Conservation (phyloP, 352 stramenopile genomes). For the Globisporangium viniferum region DNA sequence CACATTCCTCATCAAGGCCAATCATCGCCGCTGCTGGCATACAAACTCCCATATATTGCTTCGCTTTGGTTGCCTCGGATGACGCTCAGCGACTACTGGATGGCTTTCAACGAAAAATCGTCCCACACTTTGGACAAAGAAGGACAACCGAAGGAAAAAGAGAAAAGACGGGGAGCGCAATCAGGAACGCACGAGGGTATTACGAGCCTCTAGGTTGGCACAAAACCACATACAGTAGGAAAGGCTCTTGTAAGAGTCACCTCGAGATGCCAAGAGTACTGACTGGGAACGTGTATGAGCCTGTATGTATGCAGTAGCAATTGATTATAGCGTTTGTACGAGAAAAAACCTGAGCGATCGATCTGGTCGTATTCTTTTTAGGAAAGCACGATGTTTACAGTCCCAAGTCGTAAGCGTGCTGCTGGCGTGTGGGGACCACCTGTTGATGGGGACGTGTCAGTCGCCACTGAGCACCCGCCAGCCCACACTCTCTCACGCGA, state of each 20-base stretch:
- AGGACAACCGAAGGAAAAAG: background rate
- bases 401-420: background rate
- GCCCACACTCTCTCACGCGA: background rate
- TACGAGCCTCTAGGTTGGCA: background rate
- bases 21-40: background rate
- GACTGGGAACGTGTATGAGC: too few species aligned
- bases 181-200: background rate
- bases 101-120: background rate
- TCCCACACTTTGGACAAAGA: background rate
- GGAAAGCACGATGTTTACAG: background rate
- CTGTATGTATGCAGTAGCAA: too few species aligned
- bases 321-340: too few species aligned
- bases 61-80: conserved; percentile 5
- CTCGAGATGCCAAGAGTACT: too few species aligned
- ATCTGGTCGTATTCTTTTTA: too few species aligned
- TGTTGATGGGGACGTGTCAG: too few species aligned
- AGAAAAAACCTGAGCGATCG: too few species aligned
- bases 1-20: background rate
- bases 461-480: background rate
- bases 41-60: background rate
- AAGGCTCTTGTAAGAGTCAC: too few species aligned
- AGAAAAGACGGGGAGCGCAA: background rate
- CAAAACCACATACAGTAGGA: too few species aligned
- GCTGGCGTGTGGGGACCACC: background rate
- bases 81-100: background rate